Evolutionary conservation across 441 rosid genomes (phyloP).

Genomic region (Gossypium davidsonii): DNA sequence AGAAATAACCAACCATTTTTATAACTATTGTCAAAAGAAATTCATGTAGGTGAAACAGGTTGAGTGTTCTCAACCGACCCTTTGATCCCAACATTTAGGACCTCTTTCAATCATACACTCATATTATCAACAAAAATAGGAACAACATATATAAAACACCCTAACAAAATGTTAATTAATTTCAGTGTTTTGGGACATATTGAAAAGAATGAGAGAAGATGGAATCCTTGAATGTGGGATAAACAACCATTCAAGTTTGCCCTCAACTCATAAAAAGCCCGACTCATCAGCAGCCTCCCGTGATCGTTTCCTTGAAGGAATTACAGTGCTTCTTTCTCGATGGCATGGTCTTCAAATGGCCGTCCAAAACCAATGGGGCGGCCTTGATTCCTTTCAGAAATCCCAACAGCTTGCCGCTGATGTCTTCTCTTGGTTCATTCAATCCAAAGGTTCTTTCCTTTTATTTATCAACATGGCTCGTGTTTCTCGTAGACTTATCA

Average conservation of each 20-base stretch:
- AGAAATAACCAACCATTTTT: too few relatives aligned
- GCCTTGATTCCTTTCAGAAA: conserved; percentile 53
- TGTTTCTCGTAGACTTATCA: background rate
- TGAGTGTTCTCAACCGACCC: too few relatives aligned
- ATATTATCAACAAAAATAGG: background rate
- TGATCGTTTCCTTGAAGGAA: conserved; percentile 31
- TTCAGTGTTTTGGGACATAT: background rate
- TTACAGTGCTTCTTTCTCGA: conserved; percentile 37
- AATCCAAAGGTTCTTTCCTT: conserved; percentile 32
- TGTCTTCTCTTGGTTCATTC: conserved; percentile 46
- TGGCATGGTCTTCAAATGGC: conserved; percentile 85
- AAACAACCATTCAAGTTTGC: background rate
- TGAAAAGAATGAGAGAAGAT: background rate
- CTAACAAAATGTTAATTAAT: background rate
- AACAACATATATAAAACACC: background rate
- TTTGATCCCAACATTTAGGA: conserved; percentile 19
- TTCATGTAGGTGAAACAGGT: too few relatives aligned
- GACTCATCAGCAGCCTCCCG: conserved; percentile 12
- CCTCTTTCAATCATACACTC: background rate
- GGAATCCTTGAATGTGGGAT: conserved; percentile 14
- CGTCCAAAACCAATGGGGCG: conserved; percentile 67
- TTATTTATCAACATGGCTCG: background rate
- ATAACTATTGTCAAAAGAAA: background rate
- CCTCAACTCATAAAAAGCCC: conserved; percentile 11
- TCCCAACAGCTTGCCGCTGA: conserved; percentile 42